Evolutionary conservation across 805 yeast genomes (phyloP).

Genomic region (Metschnikowia sp.): DNA sequence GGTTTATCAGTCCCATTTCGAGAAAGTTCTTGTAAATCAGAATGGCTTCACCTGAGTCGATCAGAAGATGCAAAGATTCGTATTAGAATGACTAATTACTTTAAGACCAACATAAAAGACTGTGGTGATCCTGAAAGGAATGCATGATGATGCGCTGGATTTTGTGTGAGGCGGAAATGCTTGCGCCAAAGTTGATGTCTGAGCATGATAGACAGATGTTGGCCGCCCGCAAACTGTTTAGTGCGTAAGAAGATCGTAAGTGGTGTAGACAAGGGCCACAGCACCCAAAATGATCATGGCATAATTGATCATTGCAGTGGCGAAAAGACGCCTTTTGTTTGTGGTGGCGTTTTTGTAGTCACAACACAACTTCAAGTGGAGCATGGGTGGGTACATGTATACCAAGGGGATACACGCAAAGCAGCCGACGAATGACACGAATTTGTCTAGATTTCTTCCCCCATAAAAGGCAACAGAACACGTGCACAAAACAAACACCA

Average conservation of each 20-base stretch:
- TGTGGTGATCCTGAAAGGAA: no score
- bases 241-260: slow-evolving; percentile 29
- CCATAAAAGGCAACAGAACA: slow-evolving; percentile 63
- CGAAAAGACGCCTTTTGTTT: slow-evolving; percentile 30
- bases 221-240: not conserved
- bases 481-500: slow-evolving; percentile 50
- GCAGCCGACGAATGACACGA: slow-evolving; percentile 79
- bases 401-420: slow-evolving; percentile 85
- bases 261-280: slow-evolving; percentile 62
- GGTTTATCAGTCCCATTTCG: no score
- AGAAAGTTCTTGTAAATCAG: no score
- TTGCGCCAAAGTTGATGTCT: no score
- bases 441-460: slow-evolving; percentile 63
- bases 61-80: no score
- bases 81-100: no score
- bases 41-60: no score
- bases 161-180: no score
- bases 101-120: no score
- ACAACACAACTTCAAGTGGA: slow-evolving; percentile 58
- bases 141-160: no score
- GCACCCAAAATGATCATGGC: slow-evolving; percentile 54
- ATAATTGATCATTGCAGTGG: slow-evolving; percentile 45
- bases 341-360: slow-evolving; percentile 16
- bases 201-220: no score
- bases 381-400: slow-evolving; percentile 79